Evolutionary conservation across 2,329 filamentous ascomycete genomes (phyloP).

Genomic region (Nothomitra cinnamomea): DNA sequence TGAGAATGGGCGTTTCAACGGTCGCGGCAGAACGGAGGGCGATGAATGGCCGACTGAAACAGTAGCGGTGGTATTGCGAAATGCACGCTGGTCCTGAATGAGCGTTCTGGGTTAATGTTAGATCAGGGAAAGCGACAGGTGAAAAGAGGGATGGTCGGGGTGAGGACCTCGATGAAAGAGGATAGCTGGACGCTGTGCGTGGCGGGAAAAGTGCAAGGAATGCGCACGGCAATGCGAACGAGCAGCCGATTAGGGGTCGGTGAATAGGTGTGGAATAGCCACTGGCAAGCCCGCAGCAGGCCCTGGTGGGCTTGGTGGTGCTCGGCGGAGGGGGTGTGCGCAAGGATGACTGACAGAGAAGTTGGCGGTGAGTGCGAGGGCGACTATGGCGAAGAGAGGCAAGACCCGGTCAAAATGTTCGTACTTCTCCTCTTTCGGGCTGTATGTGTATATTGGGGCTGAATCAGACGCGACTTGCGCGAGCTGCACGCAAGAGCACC

Average conservation of each 20-base stretch:
- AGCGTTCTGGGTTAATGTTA: slow-evolving; percentile 4
- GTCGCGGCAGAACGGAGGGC: slow-evolving; percentile 2
- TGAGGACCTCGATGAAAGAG: slow-evolving; percentile 5
- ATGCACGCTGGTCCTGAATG: slow-evolving; percentile 5
- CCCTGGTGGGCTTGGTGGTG: too few species aligned
- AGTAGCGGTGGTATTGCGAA: neutral
- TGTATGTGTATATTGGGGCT: neutral
- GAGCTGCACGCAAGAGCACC: too few species aligned
- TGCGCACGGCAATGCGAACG: neutral
- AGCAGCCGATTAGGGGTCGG: neutral
- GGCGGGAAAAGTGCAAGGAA: slow-evolving; percentile 6
- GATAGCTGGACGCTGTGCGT: slow-evolving; percentile 3
- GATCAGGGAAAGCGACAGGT: slow-evolving; percentile 5
- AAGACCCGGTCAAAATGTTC: neutral
- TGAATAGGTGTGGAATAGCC: neutral
- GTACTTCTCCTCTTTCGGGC: neutral
- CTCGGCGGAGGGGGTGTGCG: neutral
- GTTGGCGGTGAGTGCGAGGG: neutral
- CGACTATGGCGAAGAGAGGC: slow-evolving; percentile 1
- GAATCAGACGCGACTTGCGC: neutral
- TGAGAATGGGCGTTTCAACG: slow-evolving; percentile 3
- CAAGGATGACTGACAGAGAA: neutral
- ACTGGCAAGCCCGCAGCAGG: neutral
- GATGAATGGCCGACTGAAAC: slow-evolving; percentile 1
- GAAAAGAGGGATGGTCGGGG: slow-evolving; percentile 1